A percentile compares a stretch with the other conserved stretches of the same genome.
Conservation (phyloP, 1,284 basidiomycete genomes). For the Trametes polyzona region DNA sequence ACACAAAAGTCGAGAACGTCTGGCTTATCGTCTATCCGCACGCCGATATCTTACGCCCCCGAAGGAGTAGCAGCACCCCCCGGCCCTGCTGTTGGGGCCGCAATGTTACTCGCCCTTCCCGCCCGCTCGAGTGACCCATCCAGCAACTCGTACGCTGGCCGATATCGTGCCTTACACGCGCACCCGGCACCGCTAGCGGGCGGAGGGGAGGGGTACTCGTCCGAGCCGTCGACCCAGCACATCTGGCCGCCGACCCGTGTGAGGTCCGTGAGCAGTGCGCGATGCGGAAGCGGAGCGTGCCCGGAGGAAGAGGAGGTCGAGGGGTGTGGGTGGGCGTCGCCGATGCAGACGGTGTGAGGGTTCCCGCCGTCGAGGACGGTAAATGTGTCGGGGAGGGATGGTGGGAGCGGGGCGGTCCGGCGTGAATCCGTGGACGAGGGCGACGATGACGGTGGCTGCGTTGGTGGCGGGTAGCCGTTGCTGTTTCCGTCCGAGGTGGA, state of each 20-base stretch:
- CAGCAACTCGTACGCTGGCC: constrained; percentile 79
- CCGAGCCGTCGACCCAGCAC: constrained; percentile 19
- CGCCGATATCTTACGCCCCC: too few species aligned
- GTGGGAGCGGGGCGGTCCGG: background rate
- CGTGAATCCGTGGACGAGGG: background rate
- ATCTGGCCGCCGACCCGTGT: constrained; percentile 1
- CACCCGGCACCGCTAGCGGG: background rate
- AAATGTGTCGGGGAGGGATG: constrained; percentile 23
- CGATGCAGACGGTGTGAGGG: constrained; percentile 16
- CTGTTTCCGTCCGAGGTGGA: too few species aligned
- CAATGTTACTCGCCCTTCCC: background rate
- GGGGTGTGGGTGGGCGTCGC: constrained; percentile 20
- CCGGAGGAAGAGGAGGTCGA: too few species aligned
- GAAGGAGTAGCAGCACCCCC: too few species aligned
- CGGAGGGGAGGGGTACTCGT: background rate
- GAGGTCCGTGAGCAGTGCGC: constrained; percentile 17
- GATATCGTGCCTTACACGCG: constrained; percentile 44
- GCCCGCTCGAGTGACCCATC: too few species aligned
- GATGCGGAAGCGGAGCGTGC: constrained; percentile 24
- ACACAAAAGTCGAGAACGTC: too few species aligned
- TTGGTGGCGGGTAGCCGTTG: too few species aligned
- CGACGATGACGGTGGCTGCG: constrained; percentile 14
- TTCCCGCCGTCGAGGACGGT: constrained; percentile 21
- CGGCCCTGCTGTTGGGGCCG: too few species aligned
- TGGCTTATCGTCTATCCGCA: too few species aligned